phyloP scores from a whole-genome alignment of 1,284 basidiomycete species.

The Papiliotrema flavescens region DNA sequence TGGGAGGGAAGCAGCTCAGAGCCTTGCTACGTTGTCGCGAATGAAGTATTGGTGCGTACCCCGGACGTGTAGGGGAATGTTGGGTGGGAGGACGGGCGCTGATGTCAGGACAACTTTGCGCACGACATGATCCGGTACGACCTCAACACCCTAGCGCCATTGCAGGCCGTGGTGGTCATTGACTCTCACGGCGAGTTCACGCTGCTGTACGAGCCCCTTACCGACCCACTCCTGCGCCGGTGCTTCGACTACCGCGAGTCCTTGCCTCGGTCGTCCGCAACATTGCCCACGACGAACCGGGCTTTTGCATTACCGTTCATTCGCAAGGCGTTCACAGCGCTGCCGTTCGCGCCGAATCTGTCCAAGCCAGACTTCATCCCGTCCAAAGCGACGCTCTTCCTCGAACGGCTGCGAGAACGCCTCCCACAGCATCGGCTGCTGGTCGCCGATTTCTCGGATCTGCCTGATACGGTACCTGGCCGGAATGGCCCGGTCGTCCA shows the following conservation, averaged over 20 bases:
- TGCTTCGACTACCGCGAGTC: slow-evolving; percentile 61
- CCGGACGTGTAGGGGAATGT: background rate
- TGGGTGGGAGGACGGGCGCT: background rate
- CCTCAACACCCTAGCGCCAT: slow-evolving; percentile 68
- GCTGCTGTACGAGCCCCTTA: slow-evolving; percentile 76
- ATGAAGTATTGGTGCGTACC: slow-evolving; percentile 83
- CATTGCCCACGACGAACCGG: slow-evolving; percentile 32
- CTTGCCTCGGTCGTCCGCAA: slow-evolving; percentile 55
- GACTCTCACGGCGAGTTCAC: slow-evolving; percentile 80
- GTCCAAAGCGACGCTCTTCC: slow-evolving; percentile 80
- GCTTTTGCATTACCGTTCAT: slow-evolving; percentile 40
- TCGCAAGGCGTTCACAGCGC: slow-evolving; percentile 61
- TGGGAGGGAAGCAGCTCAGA: slow-evolving; percentile 72
- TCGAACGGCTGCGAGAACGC: slow-evolving; percentile 73
- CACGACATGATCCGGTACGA: slow-evolving; percentile 95
- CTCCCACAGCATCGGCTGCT: slow-evolving; percentile 91
- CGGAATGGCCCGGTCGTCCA: slow-evolving; percentile 92
- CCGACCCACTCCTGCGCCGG: slow-evolving; percentile 72
- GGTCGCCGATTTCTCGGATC: slow-evolving; percentile 83
- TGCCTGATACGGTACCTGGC: slow-evolving; percentile 84
- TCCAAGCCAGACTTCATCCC: slow-evolving; percentile 88
- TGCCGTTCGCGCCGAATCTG: slow-evolving; percentile 90
- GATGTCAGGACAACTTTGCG: slow-evolving; percentile 83
- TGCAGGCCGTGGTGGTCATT: slow-evolving; percentile 79
- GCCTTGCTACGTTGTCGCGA: slow-evolving; percentile 87